phyloP scores from a whole-genome alignment of 2,329 filamentous ascomycete species.

The Trichophyton schoenleinii region DNA sequence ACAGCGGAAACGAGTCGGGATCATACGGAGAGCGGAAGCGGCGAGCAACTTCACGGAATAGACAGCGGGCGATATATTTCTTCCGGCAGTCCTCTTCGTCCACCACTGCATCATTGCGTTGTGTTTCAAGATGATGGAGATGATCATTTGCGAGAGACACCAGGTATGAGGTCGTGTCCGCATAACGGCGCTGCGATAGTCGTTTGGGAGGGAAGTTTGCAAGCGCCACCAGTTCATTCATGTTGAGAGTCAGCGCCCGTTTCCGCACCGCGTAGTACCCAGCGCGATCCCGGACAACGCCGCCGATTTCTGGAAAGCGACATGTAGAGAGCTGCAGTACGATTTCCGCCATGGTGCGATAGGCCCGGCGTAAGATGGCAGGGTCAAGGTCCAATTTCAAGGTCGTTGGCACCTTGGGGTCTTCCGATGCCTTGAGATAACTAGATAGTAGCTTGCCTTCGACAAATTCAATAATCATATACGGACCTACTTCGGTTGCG shows the following conservation, averaged over 20 bases:
- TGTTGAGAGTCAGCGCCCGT: slow-evolving; percentile 10
- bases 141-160: slow-evolving; percentile 8
- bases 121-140: slow-evolving; percentile 25
- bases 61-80: slow-evolving; percentile 34
- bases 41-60: slow-evolving; percentile 28
- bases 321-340: slow-evolving; percentile 11
- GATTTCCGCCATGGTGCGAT: slow-evolving; percentile 14
- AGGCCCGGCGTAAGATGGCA: slow-evolving; percentile 9
- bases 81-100: slow-evolving; percentile 31
- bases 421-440: slow-evolving; percentile 16
- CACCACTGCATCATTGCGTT: slow-evolving; percentile 30
- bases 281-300: slow-evolving; percentile 1
- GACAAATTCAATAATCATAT: slow-evolving; percentile 20
- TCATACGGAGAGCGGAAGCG: slow-evolving; percentile 12
- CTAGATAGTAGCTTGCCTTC: slow-evolving; percentile 17
- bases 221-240: slow-evolving; percentile 11
- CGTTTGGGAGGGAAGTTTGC: slow-evolving; percentile 8
- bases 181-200: slow-evolving; percentile 1
- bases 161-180: slow-evolving; percentile 7
- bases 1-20: slow-evolving; percentile 20
- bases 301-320: slow-evolving; percentile 14
- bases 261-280: slow-evolving; percentile 6
- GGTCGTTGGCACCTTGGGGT: slow-evolving; percentile 3
- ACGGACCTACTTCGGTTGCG: slow-evolving; percentile 14
- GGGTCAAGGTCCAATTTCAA: slow-evolving; percentile 10